Percentiles rank a stretch among this genome's conserved stretches.
Evolutionary conservation across 495 filamentous ascomycete genomes (phyloP).

Genomic region (Hypoxylon perforatum): DNA sequence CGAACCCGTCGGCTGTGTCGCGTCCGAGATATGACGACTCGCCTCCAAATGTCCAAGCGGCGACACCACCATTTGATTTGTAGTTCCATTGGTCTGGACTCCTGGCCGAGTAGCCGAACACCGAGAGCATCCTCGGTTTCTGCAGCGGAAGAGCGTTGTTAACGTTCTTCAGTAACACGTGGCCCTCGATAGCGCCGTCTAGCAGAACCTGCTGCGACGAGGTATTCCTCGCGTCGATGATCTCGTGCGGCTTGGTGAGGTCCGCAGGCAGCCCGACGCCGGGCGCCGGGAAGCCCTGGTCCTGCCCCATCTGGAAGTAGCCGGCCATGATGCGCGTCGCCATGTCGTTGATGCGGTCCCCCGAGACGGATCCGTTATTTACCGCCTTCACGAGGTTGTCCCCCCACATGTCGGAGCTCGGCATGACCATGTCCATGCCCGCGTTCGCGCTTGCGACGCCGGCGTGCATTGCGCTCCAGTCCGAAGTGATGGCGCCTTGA

Average conservation of each 20-base stretch:
- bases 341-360: constrained; percentile 56
- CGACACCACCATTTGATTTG: constrained; percentile 52
- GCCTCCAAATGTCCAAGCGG: constrained; percentile 38
- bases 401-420: constrained; percentile 56
- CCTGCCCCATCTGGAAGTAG: constrained; percentile 58
- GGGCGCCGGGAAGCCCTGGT: constrained; percentile 50
- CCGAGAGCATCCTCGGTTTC: constrained; percentile 45
- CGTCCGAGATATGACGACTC: constrained; percentile 48
- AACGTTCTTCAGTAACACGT: constrained; percentile 66
- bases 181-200: constrained; percentile 51
- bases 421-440: constrained; percentile 66
- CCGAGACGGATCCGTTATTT: constrained; percentile 53
- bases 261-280: constrained; percentile 53
- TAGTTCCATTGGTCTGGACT: constrained; percentile 40
- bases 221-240: constrained; percentile 50
- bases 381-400: constrained; percentile 44
- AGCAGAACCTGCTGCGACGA: constrained; percentile 44
- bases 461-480: constrained; percentile 64
- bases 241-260: constrained; percentile 62
- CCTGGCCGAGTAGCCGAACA: constrained; percentile 51
- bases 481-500: constrained; percentile 65
- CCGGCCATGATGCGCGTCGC: constrained; percentile 56
- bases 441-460: constrained; percentile 57
- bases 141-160: constrained; percentile 59
- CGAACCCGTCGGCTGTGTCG: constrained; percentile 31